A percentile compares a stretch with the other conserved stretches of the same genome.
Conservation (phyloP, 73 alveolate species). For the Paramecium sexaurelia region DNA sequence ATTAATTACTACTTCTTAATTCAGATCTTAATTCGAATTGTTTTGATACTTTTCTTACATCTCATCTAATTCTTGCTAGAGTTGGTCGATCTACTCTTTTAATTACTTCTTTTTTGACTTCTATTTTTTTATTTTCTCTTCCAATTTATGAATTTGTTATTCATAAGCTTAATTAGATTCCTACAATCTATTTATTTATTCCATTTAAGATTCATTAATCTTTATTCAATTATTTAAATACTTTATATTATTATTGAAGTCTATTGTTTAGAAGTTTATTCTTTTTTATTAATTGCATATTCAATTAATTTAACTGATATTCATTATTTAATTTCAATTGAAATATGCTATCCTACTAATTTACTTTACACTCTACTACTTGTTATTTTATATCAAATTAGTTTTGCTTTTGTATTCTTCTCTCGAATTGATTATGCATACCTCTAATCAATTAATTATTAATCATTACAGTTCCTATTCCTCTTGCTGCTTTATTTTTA, state of each 20-base stretch:
- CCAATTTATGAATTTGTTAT: background rate
- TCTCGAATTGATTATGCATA: background rate
- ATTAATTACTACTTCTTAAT: background rate
- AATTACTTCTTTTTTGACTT: conserved; percentile 24
- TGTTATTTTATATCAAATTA: background rate
- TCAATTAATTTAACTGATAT: background rate
- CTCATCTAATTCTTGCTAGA: conserved; percentile 17
- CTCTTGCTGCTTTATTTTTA: background rate
- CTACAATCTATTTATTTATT: background rate
- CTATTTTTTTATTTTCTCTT: conserved; percentile 29
- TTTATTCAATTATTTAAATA: background rate
- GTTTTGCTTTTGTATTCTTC: conserved; percentile 5
- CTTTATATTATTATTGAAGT: conserved; percentile 5
- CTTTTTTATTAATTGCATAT: conserved; percentile 32
- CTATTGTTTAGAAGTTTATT: conserved; percentile 27
- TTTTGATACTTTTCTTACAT: background rate
- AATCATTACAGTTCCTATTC: background rate
- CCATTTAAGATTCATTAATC: conserved; percentile 26
- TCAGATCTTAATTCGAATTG: background rate
- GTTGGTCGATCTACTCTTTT: background rate
- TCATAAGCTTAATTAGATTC: background rate
- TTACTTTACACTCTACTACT: background rate
- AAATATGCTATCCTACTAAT: background rate
- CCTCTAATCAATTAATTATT: background rate
- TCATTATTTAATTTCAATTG: background rate